phyloP scores from a whole-genome alignment of 2,329 filamentous ascomycete species.

The Penicillium aurantiogriseum region DNA sequence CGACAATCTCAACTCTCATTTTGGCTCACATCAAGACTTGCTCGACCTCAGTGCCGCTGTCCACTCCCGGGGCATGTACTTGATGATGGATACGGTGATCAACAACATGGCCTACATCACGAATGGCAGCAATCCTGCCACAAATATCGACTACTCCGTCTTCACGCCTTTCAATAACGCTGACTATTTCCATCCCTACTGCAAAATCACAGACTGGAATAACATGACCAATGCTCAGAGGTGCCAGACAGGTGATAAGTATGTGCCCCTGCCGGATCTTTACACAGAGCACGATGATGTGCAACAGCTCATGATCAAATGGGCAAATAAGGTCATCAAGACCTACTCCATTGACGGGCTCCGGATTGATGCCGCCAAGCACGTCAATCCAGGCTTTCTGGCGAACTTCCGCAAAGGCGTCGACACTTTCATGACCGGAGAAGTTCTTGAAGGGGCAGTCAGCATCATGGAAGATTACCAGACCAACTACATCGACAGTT shows the following conservation, averaged over 20 bases:
- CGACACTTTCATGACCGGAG: conserved; percentile 47
- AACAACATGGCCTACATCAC: conserved; percentile 48
- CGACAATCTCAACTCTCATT: conserved; percentile 50
- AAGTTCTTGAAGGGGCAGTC: conserved; percentile 41
- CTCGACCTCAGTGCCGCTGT: conserved; percentile 47
- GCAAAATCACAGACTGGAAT: conserved; percentile 34
- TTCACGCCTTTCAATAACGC: conserved; percentile 28
- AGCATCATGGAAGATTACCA: conserved; percentile 44
- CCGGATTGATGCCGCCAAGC: conserved; percentile 51
- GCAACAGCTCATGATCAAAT: conserved; percentile 38
- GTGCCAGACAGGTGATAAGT: conserved; percentile 30
- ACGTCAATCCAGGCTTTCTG: conserved; percentile 47
- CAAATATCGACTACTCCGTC: conserved; percentile 25
- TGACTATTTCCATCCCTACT: conserved; percentile 34
- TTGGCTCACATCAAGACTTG: conserved; percentile 50
- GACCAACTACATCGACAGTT: conserved; percentile 38
- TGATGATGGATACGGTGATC: conserved; percentile 55
- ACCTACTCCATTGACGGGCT: conserved; percentile 52
- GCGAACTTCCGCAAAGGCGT: conserved; percentile 33
- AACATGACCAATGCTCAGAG: conserved; percentile 26
- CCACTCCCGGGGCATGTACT: conserved; percentile 49
- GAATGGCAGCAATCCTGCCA: conserved; percentile 27
- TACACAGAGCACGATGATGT: conserved; percentile 45
- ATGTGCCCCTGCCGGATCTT: conserved; percentile 50
- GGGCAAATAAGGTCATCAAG: conserved; percentile 41